Base-by-base conservation (phyloP, 1,284 basidiomycete species). In the Rhodotorula sp. region DNA sequence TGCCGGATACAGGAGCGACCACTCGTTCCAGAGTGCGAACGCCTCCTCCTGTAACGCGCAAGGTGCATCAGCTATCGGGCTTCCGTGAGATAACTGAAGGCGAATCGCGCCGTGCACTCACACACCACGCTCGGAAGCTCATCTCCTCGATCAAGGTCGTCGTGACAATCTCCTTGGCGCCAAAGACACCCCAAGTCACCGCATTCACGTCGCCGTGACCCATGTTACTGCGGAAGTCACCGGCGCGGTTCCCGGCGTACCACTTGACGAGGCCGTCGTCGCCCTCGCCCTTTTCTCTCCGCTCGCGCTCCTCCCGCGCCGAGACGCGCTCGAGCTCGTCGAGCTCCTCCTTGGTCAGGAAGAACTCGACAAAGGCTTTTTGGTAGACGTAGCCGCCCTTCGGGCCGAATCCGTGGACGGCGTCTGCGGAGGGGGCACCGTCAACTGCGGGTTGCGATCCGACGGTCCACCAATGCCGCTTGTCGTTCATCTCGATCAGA, bases 371-470 rank as follows among this genome's bases (percentile, higher is more conserved):
- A 79, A 98, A 99, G 6, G 90, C 87, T 82, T 99, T 99, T 81
- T 99, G 96, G 82, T 92, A 99, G 20, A 99, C 90, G 81, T 94
- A 95, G 6, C 95, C 95, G 17, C 87, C 89, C 60, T 85, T 84
- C 10, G 95, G 96, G 8, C 95, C 95, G 89, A 95, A 99, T 1
- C 95, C 96, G 70, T 95, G 87, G 0, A 90, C 90, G 30, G 82
- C 80, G 82, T 98, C 91, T 72, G 91, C 88, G 77, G 92, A 95
- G 68, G 85, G 84, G 17, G 86, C 92, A 61, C 95, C 95, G 79
- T 98, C 93, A 48, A 99, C 95, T 6, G 95, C 93, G 18, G 95
- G 95, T 80, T 99, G 95, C 53, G 93, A 95, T 82, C 98, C 98
- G 84, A 99, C 98, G 4, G 95, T 99, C 77, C 97, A 83, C 85